Conservation (phyloP, 2,329 filamentous ascomycete species). For the Tolypocladium pustulatum region DNA sequence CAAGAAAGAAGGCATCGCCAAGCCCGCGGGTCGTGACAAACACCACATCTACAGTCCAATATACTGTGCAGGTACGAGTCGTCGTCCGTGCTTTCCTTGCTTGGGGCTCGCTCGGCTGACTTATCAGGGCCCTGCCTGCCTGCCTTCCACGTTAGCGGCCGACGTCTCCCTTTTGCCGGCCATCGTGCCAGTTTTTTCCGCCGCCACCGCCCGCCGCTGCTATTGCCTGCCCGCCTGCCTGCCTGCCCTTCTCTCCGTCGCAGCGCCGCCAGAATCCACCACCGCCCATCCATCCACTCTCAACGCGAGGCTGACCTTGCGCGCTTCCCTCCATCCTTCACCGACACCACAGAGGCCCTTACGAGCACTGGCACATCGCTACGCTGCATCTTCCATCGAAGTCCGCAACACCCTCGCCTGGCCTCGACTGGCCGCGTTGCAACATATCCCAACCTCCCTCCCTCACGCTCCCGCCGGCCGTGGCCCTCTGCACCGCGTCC, state of each 20-base stretch:
- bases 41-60: too few species aligned
- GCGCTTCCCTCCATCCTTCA: constrained; percentile 3
- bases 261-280: background rate
- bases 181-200: background rate
- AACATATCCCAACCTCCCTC: background rate
- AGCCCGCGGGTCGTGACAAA: too few species aligned
- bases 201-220: background rate
- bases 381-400: background rate
- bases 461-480: constrained; percentile 5
- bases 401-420: background rate
- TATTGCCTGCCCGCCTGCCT: background rate
- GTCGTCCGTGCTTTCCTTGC: background rate
- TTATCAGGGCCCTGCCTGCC: background rate
- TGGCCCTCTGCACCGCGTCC: constrained; percentile 5
- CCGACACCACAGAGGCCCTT: background rate
- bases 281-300: constrained; percentile 1
- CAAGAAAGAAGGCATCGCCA: background rate
- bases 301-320: constrained; percentile 9
- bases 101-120: background rate
- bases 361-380: background rate
- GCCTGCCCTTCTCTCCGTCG: background rate
- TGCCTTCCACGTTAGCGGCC: background rate
- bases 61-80: background rate
- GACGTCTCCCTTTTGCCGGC: background rate
- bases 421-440: background rate